Conservation (phyloP, 2,329 filamentous ascomycete genomes). For the Phaeosphaeria sp. region DNA sequence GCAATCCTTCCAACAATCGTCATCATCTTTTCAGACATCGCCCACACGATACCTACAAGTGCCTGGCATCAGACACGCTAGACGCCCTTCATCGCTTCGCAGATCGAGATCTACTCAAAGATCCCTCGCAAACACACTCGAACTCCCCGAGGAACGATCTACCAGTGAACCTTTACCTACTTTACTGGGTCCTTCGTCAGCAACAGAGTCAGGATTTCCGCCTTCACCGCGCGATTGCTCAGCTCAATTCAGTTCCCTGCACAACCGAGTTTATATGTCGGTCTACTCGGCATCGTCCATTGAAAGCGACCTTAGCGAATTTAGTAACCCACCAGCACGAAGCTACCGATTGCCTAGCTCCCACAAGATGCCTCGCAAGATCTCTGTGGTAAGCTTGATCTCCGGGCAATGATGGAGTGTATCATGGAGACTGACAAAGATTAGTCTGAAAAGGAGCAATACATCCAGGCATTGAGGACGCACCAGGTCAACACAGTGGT, state of each 20-base stretch:
- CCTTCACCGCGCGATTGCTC: not conserved
- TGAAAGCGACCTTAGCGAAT: constrained; percentile 26
- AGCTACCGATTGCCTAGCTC: constrained; percentile 30
- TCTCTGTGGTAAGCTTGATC: constrained; percentile 27
- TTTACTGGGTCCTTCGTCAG: constrained; percentile 3
- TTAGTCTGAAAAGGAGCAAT: constrained; percentile 58
- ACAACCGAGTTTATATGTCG: constrained; percentile 24
- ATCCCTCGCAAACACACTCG: not conserved
- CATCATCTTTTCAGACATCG: constrained; percentile 11
- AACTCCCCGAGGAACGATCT: not conserved
- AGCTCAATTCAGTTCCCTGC: constrained; percentile 6
- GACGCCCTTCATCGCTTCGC: constrained; percentile 5
- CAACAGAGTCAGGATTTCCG: not conserved
- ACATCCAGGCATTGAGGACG: constrained; percentile 68
- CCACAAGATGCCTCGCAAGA: constrained; percentile 35
- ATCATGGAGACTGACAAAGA: constrained; percentile 9
- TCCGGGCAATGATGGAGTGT: not conserved
- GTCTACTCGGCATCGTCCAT: constrained; percentile 26
- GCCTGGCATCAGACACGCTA: constrained; percentile 11
- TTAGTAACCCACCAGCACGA: constrained; percentile 34
- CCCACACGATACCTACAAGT: constrained; percentile 23
- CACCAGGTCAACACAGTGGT: constrained; percentile 77
- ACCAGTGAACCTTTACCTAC: not conserved
- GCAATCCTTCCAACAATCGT: constrained; percentile 11
- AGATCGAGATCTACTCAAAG: constrained; percentile 5